Base-by-base conservation (phyloP, 2,329 filamentous ascomycete species). In the Gyromitra esculenta region DNA sequence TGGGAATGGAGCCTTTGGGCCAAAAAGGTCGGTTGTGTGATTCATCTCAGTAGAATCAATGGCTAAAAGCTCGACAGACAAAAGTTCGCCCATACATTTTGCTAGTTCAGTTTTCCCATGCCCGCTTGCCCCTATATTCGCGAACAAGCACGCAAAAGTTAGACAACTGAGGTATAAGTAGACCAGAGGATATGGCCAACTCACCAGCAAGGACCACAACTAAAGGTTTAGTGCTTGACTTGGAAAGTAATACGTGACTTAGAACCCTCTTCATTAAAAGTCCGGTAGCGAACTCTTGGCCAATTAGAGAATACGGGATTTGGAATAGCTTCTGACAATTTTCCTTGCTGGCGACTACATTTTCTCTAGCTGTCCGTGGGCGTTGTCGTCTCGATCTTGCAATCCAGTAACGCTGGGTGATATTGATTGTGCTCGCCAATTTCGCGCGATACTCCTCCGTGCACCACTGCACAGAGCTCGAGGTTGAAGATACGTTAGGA, bases 81-180 rank as follows among this genome's bases (percentile, higher is more conserved):
- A 79, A 1, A 87, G 81, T 1, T 82, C 68, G 0, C 85, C 84
- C 25, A 87, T 82, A 6, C 81, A 81, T 13, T 82, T 81, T 0
- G 86, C 85, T 11, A 87, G 79, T 74, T 87, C 85, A 0, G 85
- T 87, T 80, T 87, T 87, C 3, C 86, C 86, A 73, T 87, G 86
- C 0, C 86, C 86, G 45, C 84, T 85, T 0, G 85, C 84, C 0
- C 73, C 76, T 78, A 37, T 4, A 64, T 56, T 50, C 37, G 25
- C 7, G 43, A 31, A 62, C 18, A 37, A 9, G 31, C n/a, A 56
- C 25, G 2, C n/a, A 52, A 48, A 52, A 7, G 54, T 68, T 59
- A 75, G 72, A 54, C 43, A 25, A 54, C 35, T 50, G 45, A 8
- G 35, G n/a, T 25, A 18, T 8, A 45, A 43, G 52, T 5, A 39